Evolutionary conservation across 257 asterid genomes (phyloP), one percentile per base, ranked within the genome.

Genomic region (Salvia miltiorrhiza): DNA sequence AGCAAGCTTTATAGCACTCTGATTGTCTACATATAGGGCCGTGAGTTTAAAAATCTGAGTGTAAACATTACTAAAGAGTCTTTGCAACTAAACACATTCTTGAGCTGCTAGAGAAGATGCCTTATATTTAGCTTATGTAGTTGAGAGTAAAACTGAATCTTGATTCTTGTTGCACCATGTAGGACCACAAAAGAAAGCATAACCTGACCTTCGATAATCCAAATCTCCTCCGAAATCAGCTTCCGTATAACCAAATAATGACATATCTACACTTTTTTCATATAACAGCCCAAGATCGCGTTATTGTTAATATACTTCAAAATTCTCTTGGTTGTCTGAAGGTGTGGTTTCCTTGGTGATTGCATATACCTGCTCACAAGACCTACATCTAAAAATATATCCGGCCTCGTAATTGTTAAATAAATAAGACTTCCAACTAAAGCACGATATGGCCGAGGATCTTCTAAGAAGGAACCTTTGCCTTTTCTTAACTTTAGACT

Each of bases 41-140:
- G 3, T 4, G 7, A 9, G 19, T 14, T 45, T 3, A 21, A 45
- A 21, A 45, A n/a, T n/a, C 4, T n/a, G 21, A 2, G 1, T 7
- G 35, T 30, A 6, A 30, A 30, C 35, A 4, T 30, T 6, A 6
- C 2, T 2, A 2, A 30, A 30, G 4, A 72, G 78, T 14, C 69
- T 53, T 33, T 13, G 56, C 10, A 67, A 37, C 78, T 48, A 54
- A n/a, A 68, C 45, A 47, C 70, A 68, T 23, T 77, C 70, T 73
- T 68, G 65, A 26, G 61, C 41, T 49, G 50, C 70, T 9, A 58
- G 10, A 9, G 35, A 1, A 1, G 72, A 3, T 9, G 53, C 47
- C n/a, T 72, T 72, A 12, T 59, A 67, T 20, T 77, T 57, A 0
- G 3, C 71, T n/a, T 72, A 50, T 0, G 35, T 60, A 0, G 67